Base-by-base conservation (phyloP, 1,284 basidiomycete species). In the Filobasidium uniguttulatum region DNA sequence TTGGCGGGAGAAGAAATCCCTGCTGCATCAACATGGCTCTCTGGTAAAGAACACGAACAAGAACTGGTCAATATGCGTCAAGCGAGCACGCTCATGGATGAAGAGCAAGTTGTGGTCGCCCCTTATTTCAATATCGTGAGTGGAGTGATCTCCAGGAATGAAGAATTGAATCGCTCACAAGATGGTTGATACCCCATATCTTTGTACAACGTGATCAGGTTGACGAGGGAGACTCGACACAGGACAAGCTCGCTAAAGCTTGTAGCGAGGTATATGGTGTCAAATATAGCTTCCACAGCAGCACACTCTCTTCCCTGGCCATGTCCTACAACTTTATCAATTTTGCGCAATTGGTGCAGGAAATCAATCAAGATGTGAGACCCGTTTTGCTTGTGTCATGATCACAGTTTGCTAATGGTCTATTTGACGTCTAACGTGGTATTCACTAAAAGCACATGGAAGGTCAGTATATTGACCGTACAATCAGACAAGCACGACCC, bases 101-200 rank as follows among this genome's bases (percentile, higher is more conserved):
- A 66, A n/a, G 72, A 76, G 14, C 72, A 77, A 40, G 68, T 72
- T 57, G 79, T 80, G 8, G 63, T 77, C 28, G 82, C 81, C 3
- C 85, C 86, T 9, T 58, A 90, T 30, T 90, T 91, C 72, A 88
- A 90, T 63, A 64, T 90, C 50, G 85, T 82, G 57, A 59, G 75
- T 33, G 19, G 12, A 10, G 5, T 6, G 9, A 41, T 14, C 38
- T 19, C 9, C 9, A n/a, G 9, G 9, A 9, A 33, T 9, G 9
- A 9, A n/a, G n/a, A 33, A 9, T 33, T 33, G 31, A 33, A 10
- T 3, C 33, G 15, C 9, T 3, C 33, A 3, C 9, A 10, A 10
- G 33, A 34, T 34, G 19, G 15, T 5, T 10, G 33, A 10, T 10
- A 43, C 20, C 23, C 22, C 10, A 9, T 33, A 9, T 33, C 31